Evolutionary conservation across 768 basidiomycete species (phyloP).

Genomic region (Auriscalpium microsporum): DNA sequence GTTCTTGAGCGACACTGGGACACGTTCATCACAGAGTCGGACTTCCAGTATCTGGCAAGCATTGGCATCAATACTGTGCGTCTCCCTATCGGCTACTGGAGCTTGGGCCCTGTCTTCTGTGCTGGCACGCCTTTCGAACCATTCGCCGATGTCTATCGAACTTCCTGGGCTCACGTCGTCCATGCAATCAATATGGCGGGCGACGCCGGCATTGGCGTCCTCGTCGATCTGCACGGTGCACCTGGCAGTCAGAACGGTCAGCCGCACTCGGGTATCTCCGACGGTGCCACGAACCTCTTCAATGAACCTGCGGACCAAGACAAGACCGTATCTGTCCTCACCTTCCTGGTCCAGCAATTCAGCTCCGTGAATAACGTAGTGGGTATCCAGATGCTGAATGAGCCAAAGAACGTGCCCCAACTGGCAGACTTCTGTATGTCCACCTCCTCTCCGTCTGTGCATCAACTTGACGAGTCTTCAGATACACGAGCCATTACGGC

Average conservation of each 20-base stretch:
- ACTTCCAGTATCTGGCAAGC: slow-evolving; percentile 53
- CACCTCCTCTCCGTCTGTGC: slow-evolving; percentile 14
- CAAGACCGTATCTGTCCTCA: slow-evolving; percentile 35
- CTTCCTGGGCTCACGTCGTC: slow-evolving; percentile 36
- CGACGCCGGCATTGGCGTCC: slow-evolving; percentile 35
- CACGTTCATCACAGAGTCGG: slow-evolving; percentile 54
- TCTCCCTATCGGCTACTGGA: slow-evolving; percentile 47
- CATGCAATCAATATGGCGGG: slow-evolving; percentile 36
- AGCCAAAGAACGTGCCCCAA: slow-evolving; percentile 38
- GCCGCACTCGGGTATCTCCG: slow-evolving; percentile 37
- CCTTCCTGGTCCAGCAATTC: slow-evolving; percentile 25
- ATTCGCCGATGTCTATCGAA: slow-evolving; percentile 34
- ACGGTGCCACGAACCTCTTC: slow-evolving; percentile 32
- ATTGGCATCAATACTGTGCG: slow-evolving; percentile 56
- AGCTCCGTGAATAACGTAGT: slow-evolving; percentile 32
- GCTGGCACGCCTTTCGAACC: slow-evolving; percentile 30
- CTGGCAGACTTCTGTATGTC: slow-evolving; percentile 37
- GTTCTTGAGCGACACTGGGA: slow-evolving; percentile 69
- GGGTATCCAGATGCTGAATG: slow-evolving; percentile 42
- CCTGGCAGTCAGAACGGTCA: slow-evolving; percentile 39
- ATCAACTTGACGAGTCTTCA: slow-evolving; percentile 16
- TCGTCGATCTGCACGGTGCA: slow-evolving; percentile 48
- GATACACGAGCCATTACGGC: slow-evolving; percentile 44
- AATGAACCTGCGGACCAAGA: slow-evolving; percentile 25
- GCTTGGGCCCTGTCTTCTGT: slow-evolving; percentile 29